Evolutionary conservation across 768 basidiomycete genomes (phyloP).

Genomic region (Mycena polygramma): DNA sequence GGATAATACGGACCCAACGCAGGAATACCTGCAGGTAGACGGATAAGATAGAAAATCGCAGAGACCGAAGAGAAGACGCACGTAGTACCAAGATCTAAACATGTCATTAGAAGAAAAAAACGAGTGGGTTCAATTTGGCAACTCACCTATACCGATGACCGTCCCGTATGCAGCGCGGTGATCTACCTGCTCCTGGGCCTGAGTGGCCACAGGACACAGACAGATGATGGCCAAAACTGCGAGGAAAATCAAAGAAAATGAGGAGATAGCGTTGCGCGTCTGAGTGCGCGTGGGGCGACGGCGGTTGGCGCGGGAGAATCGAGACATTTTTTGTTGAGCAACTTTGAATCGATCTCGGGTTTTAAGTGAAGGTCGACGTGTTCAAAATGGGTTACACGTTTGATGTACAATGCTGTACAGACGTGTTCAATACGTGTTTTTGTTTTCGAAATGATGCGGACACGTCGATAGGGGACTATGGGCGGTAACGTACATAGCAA

Average conservation of each 20-base stretch:
- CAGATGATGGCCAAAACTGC: constrained; percentile 72
- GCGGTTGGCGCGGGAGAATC: constrained; percentile 18
- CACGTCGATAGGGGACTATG: constrained; percentile 4
- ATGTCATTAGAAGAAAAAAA: constrained; percentile 19
- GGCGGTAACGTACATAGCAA: constrained; percentile 18
- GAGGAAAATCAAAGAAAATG: constrained; percentile 63
- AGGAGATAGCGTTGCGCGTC: constrained; percentile 69
- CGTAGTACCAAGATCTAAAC: constrained; percentile 83
- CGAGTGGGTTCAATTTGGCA: background rate
- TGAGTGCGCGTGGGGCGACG: constrained; percentile 38
- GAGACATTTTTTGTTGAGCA: constrained; percentile 61
- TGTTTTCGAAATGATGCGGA: constrained; percentile 6
- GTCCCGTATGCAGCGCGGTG: constrained; percentile 76
- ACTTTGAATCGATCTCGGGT: constrained; percentile 48
- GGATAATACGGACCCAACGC: constrained; percentile 54
- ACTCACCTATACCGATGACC: constrained; percentile 84
- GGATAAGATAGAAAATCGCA: constrained; percentile 26
- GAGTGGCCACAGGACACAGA: constrained; percentile 71
- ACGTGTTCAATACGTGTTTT: constrained; percentile 34
- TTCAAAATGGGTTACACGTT: constrained; percentile 21
- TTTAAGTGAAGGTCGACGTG: constrained; percentile 25
- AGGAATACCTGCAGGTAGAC: constrained; percentile 73
- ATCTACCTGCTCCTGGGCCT: constrained; percentile 60
- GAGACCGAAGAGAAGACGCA: constrained; percentile 45
- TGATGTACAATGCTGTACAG: constrained; percentile 16